Evolutionary conservation across 306 rosid species (phyloP).

Genomic region (Lablab purpureus): DNA sequence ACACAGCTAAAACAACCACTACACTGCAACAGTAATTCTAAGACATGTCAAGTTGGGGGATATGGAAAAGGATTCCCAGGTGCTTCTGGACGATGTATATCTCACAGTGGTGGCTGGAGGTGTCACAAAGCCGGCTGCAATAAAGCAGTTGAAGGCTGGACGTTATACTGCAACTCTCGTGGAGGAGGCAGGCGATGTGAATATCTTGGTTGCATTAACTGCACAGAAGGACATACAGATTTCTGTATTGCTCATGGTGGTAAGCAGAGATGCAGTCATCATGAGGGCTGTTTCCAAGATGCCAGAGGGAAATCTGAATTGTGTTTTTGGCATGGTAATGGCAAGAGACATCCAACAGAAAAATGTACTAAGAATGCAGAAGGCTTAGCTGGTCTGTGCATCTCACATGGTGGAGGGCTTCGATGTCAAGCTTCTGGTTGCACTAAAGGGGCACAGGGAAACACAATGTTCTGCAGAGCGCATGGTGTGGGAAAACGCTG

Average conservation of each 20-base stretch:
- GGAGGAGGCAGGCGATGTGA: constrained; percentile 94
- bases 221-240: constrained; percentile 94
- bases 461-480: constrained; percentile 91
- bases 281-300: constrained; percentile 79
- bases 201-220: constrained; percentile 84
- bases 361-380: constrained; percentile 89
- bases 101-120: constrained; percentile 94
- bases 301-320: constrained; percentile 91
- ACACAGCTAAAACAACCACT: constrained; percentile 62
- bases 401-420: constrained; percentile 93
- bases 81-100: constrained; percentile 89
- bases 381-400: constrained; percentile 91
- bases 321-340: constrained; percentile 90
- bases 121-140: constrained; percentile 84
- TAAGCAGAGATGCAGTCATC: constrained; percentile 81
- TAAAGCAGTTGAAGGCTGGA: constrained; percentile 91
- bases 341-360: constrained; percentile 87
- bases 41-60: constrained; percentile 83
- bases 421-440: constrained; percentile 81
- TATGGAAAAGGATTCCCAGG: constrained; percentile 95
- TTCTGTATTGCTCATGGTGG: constrained; percentile 96
- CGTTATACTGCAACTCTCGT: constrained; percentile 91
- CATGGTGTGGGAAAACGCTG: constrained; percentile 94
- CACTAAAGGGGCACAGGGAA: constrained; percentile 93
- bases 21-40: constrained; percentile 64